Evolutionary conservation across 768 basidiomycete genomes (phyloP), one percentile per base, ranked within the genome.

Genomic region (Psilocybe subaeruginosa): DNA sequence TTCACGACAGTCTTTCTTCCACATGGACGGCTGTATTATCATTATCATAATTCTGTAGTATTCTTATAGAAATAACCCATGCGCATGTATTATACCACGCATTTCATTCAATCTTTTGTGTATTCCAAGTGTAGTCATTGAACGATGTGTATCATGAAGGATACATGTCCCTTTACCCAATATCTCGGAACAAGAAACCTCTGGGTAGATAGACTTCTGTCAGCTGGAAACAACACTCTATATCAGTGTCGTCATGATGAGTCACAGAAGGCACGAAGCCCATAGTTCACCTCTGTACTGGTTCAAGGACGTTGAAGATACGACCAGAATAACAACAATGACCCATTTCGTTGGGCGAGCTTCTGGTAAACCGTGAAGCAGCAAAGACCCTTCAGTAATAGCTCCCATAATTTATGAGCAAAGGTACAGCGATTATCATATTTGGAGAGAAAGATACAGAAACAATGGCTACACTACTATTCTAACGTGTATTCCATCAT

Each of bases 21-120:
- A 17, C 33, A 39, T 27, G 66, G 60, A 62, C 63, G 53, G 56
- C 56, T 67, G 66, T 60, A 67, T 46, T 60, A 62, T 60, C 58
- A 62, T 67, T 64, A 61, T 56, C 51, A 57, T 54, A 52, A 54
- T 62, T 58, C 39, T 65, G 64, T 62, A 60, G 52, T 62, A 62
- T 49, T 47, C 52, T 33, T 47, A 58, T 52, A 62, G 61, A 53
- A 56, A 41, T 47, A 47, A 48, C 19, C 11, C 17, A 35, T 30
- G 56, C 56, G 50, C 55, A 58, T 67, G 66, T 62, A 64, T 58
- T 59, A 67, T 67, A 64, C 55, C 39, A 37, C 23, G 35, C 37
- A 57, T 45, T 37, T 23, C 27, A 41, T 37, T n/a, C 45, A 46
- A 46, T 17, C 29, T 17, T 57, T 58, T 46, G 19, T 4, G 31